Evolutionary conservation across 176 grass and related monocot species (phyloP), one percentile per base, ranked within the genome.

Genomic region (Rhynchospora breviuscula): DNA sequence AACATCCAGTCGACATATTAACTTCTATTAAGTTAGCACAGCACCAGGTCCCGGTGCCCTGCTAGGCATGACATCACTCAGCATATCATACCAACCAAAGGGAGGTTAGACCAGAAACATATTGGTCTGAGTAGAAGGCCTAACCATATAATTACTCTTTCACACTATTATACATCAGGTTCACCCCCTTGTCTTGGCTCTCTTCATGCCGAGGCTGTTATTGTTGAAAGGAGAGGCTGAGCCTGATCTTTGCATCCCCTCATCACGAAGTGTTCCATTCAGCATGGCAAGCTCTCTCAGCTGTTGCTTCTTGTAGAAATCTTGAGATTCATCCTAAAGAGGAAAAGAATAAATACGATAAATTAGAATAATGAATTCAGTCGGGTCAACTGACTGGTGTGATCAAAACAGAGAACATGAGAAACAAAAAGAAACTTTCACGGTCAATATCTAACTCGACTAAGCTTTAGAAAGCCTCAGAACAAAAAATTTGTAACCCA

Each of bases 221-320:
- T 91, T 90, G 79, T 92, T 89, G 81, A 97, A 97, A 65, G 95
- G 92, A 62, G 92, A 94, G 6, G 88, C 89, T 0, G 92, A 97
- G 68, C 92, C 92, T 40, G 95, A 92, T 80, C 90, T 91, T 25
- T 91, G 92, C 85, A 94, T 89, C 26, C 88, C 95, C 88, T 97
- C 95, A 69, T 97, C 95, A 40, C 90, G 95, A 66, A 97, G 92
- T 26, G 95, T 97, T 62, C 95, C 95, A 63, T 97, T 97, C 31
- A 97, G 81, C 90, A 94, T 82, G 17, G 95, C 95, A 59, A 97
- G 95, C 87, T 97, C 95, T 53, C 89, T 82, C 43, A 97, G 78
- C 92, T 97, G 95, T 87, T 97, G 92, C 89, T 97, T 97, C 90
- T 97, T 97, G 87, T 90, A 94, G 71, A 94, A 94, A 81, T 98